These are phyloP conservation scores for Juglanconis sp. DNA, from an alignment of 2,329 filamentous ascomycete genomes.

Conservation along the genomic window DNA sequence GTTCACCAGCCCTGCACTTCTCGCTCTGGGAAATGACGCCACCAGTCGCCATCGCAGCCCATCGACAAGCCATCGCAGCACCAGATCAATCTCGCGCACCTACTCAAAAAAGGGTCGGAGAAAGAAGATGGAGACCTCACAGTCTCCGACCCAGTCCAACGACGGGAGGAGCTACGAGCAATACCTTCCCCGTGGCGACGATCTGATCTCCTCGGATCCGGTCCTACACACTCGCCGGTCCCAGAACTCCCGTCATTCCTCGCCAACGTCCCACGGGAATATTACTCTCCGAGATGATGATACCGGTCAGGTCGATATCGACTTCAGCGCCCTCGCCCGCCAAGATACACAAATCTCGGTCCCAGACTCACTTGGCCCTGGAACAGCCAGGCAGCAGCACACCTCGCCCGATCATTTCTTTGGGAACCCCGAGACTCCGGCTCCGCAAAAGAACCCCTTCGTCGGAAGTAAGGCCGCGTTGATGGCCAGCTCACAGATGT, in stretches of 20 bases:
- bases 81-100: neutral
- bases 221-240: constrained; percentile 13
- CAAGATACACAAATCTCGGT: constrained; percentile 40
- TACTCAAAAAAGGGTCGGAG: neutral
- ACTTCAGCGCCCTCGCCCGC: constrained; percentile 32
- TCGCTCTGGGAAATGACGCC: neutral
- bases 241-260: neutral
- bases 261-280: constrained; percentile 20
- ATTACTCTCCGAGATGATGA: constrained; percentile 44
- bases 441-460: constrained; percentile 47
- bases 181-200: constrained; percentile 28
- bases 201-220: constrained; percentile 26
- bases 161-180: constrained; percentile 53
- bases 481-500: constrained; percentile 48
- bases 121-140: constrained; percentile 43
- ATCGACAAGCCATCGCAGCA: neutral
- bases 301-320: constrained; percentile 48
- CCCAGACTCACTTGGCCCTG: constrained; percentile 11
- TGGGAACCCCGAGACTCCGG: constrained; percentile 45
- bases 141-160: constrained; percentile 56
- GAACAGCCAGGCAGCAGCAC: constrained; percentile 9
- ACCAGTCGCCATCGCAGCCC: neutral
- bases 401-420: constrained; percentile 15
- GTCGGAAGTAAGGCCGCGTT: constrained; percentile 31
- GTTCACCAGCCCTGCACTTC: neutral